These are phyloP conservation scores for Cladophialophora immunda DNA, from an alignment of 2,329 filamentous ascomycete species.

Conservation along the genomic window DNA sequence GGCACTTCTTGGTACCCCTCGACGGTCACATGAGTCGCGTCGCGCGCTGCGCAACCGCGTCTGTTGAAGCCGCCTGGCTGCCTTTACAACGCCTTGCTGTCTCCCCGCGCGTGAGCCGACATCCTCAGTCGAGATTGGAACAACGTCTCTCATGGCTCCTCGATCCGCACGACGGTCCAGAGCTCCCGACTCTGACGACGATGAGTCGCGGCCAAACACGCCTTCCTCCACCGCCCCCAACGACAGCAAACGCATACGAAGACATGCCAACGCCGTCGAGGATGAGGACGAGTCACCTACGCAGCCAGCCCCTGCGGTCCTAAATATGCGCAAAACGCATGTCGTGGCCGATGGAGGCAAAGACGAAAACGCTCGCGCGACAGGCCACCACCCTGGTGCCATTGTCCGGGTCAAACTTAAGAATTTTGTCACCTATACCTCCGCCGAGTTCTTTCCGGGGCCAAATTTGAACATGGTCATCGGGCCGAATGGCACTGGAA, in stretches of 20 bases:
- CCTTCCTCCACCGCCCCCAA: constrained; percentile 39
- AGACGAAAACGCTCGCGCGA: not conserved
- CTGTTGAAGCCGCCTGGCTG: not conserved
- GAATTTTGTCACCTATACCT: constrained; percentile 95
- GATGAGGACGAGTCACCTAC: constrained; percentile 28
- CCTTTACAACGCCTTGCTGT: not conserved
- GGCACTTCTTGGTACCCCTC: too few species aligned
- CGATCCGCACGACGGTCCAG: constrained; percentile 33
- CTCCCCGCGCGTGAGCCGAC: not conserved
- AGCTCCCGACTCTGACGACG: constrained; percentile 35
- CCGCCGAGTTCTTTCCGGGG: constrained; percentile 88
- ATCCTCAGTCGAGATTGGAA: not conserved
- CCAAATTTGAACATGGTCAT: constrained; percentile 98
- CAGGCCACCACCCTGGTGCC: constrained; percentile 72
- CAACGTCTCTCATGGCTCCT: constrained; percentile 29
- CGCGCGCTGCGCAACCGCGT: not conserved
- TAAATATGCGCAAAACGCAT: constrained; percentile 3
- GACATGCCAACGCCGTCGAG: constrained; percentile 26
- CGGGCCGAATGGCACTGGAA: constrained; percentile 97
- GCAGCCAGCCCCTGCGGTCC: not conserved
- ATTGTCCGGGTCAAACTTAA: constrained; percentile 86
- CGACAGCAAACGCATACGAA: constrained; percentile 39
- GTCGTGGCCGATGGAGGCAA: not conserved
- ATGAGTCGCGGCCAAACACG: constrained; percentile 38
- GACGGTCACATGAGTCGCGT: not conserved